A percentile compares a stretch with the other conserved stretches of the same genome.
phyloP scores from a whole-genome alignment of 345 rosid species.

The Populus pruinosa region DNA sequence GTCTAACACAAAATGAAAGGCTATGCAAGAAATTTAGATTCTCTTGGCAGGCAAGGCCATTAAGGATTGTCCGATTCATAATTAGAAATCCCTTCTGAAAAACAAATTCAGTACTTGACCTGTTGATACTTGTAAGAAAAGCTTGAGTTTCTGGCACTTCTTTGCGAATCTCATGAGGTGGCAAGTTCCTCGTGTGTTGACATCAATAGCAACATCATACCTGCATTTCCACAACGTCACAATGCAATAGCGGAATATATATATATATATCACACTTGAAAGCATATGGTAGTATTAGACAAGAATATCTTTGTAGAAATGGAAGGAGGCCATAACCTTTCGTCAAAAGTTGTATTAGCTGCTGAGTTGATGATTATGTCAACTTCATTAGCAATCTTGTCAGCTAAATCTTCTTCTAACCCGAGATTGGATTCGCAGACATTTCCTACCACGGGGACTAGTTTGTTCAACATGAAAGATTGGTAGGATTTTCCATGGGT shows the following conservation, averaged over 20 bases:
- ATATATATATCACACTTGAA: not conserved
- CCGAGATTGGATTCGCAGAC: conserved; percentile 68
- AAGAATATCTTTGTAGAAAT: not conserved
- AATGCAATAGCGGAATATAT: not conserved
- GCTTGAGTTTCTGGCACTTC: conserved; percentile 62
- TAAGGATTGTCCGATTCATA: not conserved
- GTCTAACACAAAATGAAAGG: not conserved
- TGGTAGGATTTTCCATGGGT: conserved; percentile 71
- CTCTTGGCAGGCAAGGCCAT: not conserved
- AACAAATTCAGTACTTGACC: conserved; percentile 14
- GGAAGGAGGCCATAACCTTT: conserved; percentile 24
- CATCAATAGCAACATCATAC: conserved; percentile 70
- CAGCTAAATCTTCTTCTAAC: conserved; percentile 54
- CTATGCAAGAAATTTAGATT: not conserved
- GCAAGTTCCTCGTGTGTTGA: conserved; percentile 67
- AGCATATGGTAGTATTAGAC: not conserved
- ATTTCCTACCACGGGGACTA: conserved; percentile 78
- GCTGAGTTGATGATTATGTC: conserved; percentile 76
- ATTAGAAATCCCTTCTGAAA: not conserved
- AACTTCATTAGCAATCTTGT: conserved; percentile 53
- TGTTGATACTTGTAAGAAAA: conserved; percentile 79
- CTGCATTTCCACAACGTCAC: conserved; percentile 32
- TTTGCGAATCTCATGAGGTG: conserved; percentile 68
- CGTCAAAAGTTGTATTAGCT: conserved; percentile 66
- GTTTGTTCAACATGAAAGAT: conserved; percentile 72